Evolutionary conservation across 306 rosid species (phyloP), one percentile per base, ranked within the genome.

Genomic region (Biancaea sappan): DNA sequence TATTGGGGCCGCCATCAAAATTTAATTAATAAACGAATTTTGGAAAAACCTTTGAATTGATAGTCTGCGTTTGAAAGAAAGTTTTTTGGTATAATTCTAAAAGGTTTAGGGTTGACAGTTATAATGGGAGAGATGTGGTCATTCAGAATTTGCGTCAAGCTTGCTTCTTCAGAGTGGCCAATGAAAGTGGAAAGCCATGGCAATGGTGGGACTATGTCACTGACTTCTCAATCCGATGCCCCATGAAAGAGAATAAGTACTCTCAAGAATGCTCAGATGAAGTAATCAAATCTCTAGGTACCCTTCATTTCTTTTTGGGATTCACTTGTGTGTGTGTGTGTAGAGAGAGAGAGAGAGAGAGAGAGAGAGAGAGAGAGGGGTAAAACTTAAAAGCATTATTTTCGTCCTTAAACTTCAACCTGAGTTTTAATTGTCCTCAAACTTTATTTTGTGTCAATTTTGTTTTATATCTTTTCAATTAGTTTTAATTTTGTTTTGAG

Each of bases 201-300:
- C 93, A 88, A 54, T 94, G 98, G 98, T 94, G 98, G 98, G 95
- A 91, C 83, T 94, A 91, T 77, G 96, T 90, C 70, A 88, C 93
- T 7, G 98, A 94, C 76, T 94, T 94, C 72, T 80, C 96, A 18
- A 92, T 94, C 32, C 98, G 98, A 68, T 94, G 98, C 82, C 96
- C 96, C 48, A 94, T 94, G 98, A 92, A 68, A 72, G 86, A 84
- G 74, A 81, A 87, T 2, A 91, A 83, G 78, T 94, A 84, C 81
- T 79, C 69, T 4, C 85, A 85, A 77, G 97, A 88, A 2, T 94
- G 98, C 80, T 88, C 98, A 34, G 86, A 94, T 87, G 69, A 83
- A 81, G 97, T 94, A 74, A 90, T 94, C 50, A 69, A 81, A 74
- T 88, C 98, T 57, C 88, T 94, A 40, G 98, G 98, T 94, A 87